Conservation (phyloP, 495 filamentous ascomycete genomes). For the Articulospora tetracladia region DNA sequence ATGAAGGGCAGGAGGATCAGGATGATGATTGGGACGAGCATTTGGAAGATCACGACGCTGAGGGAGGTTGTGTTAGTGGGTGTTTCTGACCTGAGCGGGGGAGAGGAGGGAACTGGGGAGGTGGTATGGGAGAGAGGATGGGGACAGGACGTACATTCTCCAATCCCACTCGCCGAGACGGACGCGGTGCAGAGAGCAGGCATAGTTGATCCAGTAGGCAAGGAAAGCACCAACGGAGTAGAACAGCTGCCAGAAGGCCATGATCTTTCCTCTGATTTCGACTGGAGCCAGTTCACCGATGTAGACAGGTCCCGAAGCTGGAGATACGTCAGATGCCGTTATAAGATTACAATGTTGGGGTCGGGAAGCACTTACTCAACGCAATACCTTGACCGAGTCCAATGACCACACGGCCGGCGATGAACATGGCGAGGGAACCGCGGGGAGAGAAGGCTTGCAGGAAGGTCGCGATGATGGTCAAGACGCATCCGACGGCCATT, state of each 20-base stretch:
- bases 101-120: too few species aligned
- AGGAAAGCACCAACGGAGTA: slow-evolving; percentile 80
- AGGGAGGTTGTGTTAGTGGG: slow-evolving; percentile 57
- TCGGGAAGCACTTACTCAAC: slow-evolving; percentile 42
- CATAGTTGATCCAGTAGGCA: slow-evolving; percentile 77
- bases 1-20: slow-evolving; percentile 68
- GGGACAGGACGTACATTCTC: slow-evolving; percentile 19
- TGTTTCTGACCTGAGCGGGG: too few species aligned
- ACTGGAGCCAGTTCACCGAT: slow-evolving; percentile 61
- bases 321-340: too few species aligned
- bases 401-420: slow-evolving; percentile 57
- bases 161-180: slow-evolving; percentile 68
- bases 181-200: slow-evolving; percentile 34
- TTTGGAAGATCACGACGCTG: slow-evolving; percentile 58
- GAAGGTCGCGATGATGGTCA: slow-evolving; percentile 58
- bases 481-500: slow-evolving; percentile 52
- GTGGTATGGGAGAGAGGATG: too few species aligned
- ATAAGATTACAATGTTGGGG: not conserved
- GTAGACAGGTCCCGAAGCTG: slow-evolving; percentile 53
- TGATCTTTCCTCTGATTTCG: slow-evolving; percentile 61
- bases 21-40: slow-evolving; percentile 54
- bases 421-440: slow-evolving; percentile 53
- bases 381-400: slow-evolving; percentile 64
- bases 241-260: slow-evolving; percentile 73
- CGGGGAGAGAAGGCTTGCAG: slow-evolving; percentile 56